Conservation (phyloP, 164 flowering plant species). For the Stephania japonica region DNA sequence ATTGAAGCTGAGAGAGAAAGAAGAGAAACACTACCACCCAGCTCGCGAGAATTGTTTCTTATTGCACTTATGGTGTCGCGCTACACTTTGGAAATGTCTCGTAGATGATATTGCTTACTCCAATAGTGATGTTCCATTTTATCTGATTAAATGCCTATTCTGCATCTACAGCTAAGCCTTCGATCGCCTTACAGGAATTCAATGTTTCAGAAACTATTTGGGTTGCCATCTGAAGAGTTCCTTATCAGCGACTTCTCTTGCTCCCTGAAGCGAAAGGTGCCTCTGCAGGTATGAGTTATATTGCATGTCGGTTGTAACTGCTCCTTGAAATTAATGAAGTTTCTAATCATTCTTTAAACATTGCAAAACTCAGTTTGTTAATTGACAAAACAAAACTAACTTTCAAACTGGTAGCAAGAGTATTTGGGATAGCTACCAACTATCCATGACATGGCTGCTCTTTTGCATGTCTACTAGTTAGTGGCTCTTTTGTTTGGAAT, state of each 20-base stretch:
- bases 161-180: conserved; percentile 42
- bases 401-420: not conserved
- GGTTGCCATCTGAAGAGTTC: conserved; percentile 77
- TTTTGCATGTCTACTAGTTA: too few species aligned
- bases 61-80: not conserved
- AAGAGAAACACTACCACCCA: too few species aligned
- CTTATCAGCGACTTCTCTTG: conserved; percentile 70
- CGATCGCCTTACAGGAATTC: conserved; percentile 72
- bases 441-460: not conserved
- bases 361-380: not conserved
- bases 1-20: not conserved
- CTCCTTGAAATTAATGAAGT: not conserved
- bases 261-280: conserved; percentile 65
- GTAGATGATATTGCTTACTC: not conserved
- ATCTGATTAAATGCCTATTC: not conserved
- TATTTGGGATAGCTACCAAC: not conserved
- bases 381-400: not conserved
- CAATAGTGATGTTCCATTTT: not conserved
- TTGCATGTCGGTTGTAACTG: not conserved
- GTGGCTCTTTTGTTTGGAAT: not conserved
- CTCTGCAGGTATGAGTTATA: conserved; percentile 46
- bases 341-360: not conserved
- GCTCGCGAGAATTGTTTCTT: not conserved
- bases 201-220: conserved; percentile 64
- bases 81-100: not conserved